These are phyloP conservation scores for Cairneyella variabilis DNA, from an alignment of 495 filamentous ascomycete species.

Conservation along the genomic window DNA sequence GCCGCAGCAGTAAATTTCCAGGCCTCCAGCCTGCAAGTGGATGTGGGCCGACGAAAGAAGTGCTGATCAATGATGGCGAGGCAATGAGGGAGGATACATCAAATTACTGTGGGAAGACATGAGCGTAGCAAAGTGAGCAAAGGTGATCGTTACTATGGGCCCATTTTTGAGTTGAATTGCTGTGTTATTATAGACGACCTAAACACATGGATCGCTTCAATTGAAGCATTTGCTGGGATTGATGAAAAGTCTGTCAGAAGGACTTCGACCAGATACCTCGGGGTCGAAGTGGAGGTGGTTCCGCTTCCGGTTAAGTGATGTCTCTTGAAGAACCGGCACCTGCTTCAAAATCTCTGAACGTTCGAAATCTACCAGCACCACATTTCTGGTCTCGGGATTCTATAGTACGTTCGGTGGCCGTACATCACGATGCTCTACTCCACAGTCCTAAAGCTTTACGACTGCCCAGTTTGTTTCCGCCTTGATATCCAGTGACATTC, in stretches of 20 bases:
- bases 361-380: constrained; percentile 23
- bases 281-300: constrained; percentile 4
- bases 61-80: constrained; percentile 3
- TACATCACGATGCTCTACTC: constrained; percentile 23
- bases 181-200: constrained; percentile 1
- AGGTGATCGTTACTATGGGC: not conserved
- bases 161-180: not conserved
- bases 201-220: constrained; percentile 11
- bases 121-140: not conserved
- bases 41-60: not conserved
- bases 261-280: constrained; percentile 8
- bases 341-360: constrained; percentile 21
- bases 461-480: constrained; percentile 13
- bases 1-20: constrained; percentile 3
- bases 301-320: constrained; percentile 19
- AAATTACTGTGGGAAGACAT: not conserved
- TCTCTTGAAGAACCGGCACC: constrained; percentile 11
- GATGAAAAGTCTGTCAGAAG: constrained; percentile 14
- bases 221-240: constrained; percentile 12
- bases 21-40: too few species aligned
- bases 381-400: constrained; percentile 16
- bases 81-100: constrained; percentile 2
- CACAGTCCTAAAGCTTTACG: constrained; percentile 2
- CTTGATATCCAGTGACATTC: constrained; percentile 15
- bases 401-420: constrained; percentile 25